Conservation (phyloP, 495 filamentous ascomycete species). For the Penicillium waksmanii region DNA sequence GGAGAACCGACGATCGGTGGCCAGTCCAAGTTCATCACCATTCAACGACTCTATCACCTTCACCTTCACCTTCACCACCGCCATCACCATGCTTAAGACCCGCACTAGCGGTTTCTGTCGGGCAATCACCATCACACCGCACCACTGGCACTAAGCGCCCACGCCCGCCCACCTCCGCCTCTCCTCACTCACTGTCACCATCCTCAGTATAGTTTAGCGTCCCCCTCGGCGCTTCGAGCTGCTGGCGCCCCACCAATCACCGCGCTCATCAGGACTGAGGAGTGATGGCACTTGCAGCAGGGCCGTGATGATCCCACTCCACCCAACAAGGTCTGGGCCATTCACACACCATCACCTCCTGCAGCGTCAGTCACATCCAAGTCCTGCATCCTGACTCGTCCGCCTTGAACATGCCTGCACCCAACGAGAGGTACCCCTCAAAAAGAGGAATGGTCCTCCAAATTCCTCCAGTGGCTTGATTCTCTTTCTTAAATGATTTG, state of each 20-base stretch:
- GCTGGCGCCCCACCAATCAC: conserved; percentile 23
- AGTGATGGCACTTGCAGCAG: conserved; percentile 30
- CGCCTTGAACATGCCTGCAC: conserved; percentile 23
- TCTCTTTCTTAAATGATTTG: conserved; percentile 23
- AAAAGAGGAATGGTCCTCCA: conserved; percentile 40
- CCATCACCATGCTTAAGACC: conserved; percentile 5
- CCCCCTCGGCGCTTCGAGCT: conserved; percentile 26
- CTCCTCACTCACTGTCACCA: background rate
- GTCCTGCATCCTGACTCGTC: conserved; percentile 41
- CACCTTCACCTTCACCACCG: background rate
- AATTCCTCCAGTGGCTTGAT: conserved; percentile 33
- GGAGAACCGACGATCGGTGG: background rate
- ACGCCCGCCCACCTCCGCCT: background rate
- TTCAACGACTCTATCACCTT: background rate
- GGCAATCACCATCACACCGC: conserved; percentile 4
- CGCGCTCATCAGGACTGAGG: background rate
- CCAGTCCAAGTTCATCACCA: background rate
- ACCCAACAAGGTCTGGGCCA: conserved; percentile 16
- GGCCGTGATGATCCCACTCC: conserved; percentile 32
- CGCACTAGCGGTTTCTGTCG: background rate
- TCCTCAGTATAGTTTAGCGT: conserved; percentile 23
- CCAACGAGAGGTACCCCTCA: conserved; percentile 33
- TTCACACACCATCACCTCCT: conserved; percentile 23
- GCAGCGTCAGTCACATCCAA: conserved; percentile 43
- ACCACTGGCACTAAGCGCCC: conserved; percentile 3